Evolutionary conservation across 768 basidiomycete genomes (phyloP).

Genomic region (Boletus barrowsii): DNA sequence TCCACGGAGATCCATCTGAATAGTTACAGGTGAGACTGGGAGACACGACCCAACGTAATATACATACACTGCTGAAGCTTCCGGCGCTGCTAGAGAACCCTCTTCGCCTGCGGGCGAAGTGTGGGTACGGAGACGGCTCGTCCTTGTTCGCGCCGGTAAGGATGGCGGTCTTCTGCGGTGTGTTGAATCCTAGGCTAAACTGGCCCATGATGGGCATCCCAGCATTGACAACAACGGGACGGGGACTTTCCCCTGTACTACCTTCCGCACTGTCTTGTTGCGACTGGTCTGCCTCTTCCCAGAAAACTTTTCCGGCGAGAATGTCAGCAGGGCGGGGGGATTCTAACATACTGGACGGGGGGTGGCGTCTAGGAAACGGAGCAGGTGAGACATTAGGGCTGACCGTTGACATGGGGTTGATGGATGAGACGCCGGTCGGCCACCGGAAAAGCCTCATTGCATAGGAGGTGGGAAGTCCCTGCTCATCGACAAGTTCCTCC

Average conservation of each 20-base stretch:
- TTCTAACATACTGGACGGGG: slow-evolving; percentile 28
- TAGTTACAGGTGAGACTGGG: slow-evolving; percentile 4
- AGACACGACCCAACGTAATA: slow-evolving; percentile 4
- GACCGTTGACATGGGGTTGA: slow-evolving; percentile 76
- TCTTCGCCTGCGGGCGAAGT: slow-evolving; percentile 22
- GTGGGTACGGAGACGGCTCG: slow-evolving; percentile 33
- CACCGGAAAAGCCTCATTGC: slow-evolving; percentile 71
- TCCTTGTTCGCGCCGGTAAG: slow-evolving; percentile 31
- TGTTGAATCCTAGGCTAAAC: slow-evolving; percentile 24
- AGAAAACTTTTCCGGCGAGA: slow-evolving; percentile 57
- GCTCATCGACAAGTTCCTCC: slow-evolving; percentile 76
- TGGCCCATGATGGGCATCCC: slow-evolving; percentile 39
- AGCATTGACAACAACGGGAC: slow-evolving; percentile 9
- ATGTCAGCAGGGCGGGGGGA: slow-evolving; percentile 68
- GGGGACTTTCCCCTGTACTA: slow-evolving; percentile 30
- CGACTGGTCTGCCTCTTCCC: slow-evolving; percentile 43
- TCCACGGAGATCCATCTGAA: slow-evolving; percentile 31
- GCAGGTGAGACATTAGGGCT: slow-evolving; percentile 52
- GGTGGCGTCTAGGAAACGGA: slow-evolving; percentile 33
- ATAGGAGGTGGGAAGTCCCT: slow-evolving; percentile 69
- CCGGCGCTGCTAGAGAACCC: slow-evolving; percentile 30
- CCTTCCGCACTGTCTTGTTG: slow-evolving; percentile 35
- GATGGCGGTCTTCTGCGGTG: slow-evolving; percentile 20
- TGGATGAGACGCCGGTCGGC: slow-evolving; percentile 58
- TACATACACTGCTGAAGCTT: slow-evolving; percentile 38